Evolutionary conservation across 805 yeast genomes (phyloP), one percentile per base, ranked within the genome.

Genomic region (Saccharomycopsis fodiens): DNA sequence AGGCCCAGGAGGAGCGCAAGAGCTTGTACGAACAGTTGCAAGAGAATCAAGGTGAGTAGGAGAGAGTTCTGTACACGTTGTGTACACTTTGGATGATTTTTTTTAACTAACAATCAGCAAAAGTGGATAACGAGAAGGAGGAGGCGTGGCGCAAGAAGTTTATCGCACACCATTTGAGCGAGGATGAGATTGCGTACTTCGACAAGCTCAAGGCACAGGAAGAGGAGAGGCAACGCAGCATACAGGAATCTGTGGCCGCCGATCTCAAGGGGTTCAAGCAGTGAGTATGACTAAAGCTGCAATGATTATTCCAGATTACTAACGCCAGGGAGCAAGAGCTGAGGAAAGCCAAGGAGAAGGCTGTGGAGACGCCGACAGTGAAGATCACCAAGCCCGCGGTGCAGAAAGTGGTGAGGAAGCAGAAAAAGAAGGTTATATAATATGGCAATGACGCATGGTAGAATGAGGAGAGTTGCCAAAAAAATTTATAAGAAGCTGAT

Each of bases 361-460:
- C 29, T 25, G 29, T 25, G 10, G 10, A 25, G 29, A 25, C 6
- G 10, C 10, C 6, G 29, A 25, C 29, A 7, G 29, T 25, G 29
- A 25, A 25, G 29, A 25, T 25, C 29, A 25, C 29, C 10, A 25
- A 25, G 10, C 29, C 29, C 10, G 29, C 10, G 6, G 29, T 6
- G 6, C 6, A 25, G 29, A 25, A 25, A 25, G 10, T 25, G 10
- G 29, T 25, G 29, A 25, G 10, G 29, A 25, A 25, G 29, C 6
- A 6, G 6, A 25, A 25, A 10, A 25, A 25, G 29, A 6, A 10
- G 29, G 10, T 10, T 6, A 25, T 25, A 25, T 25, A 25, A 10
- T 25, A 48, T 48, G 52, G 46, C 52, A 15, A 45, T 48, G 27
- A 45, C 46, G 17, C 52, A 48, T 23, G 52, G 45, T 38, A 44